phyloP scores from a whole-genome alignment of 2,329 filamentous ascomycete species.

The Penicillium sp. region DNA sequence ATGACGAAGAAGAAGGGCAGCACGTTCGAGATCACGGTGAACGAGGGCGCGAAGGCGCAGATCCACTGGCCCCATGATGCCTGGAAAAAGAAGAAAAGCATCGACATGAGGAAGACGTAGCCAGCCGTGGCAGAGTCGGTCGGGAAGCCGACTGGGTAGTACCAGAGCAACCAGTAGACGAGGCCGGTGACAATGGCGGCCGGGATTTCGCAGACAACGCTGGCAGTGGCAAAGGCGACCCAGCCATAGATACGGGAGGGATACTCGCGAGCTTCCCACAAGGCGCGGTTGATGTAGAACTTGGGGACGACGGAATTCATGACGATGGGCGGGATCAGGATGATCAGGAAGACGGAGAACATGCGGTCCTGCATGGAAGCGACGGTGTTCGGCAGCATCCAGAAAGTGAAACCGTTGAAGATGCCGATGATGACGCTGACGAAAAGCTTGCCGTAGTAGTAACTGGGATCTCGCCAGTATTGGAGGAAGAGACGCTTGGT shows the following conservation, averaged over 20 bases:
- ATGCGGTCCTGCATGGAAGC: constrained; percentile 75
- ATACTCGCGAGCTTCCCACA: constrained; percentile 74
- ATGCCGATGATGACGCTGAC: constrained; percentile 70
- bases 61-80: constrained; percentile 82
- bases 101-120: constrained; percentile 76
- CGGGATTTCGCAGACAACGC: constrained; percentile 72
- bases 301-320: constrained; percentile 76
- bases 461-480: constrained; percentile 75
- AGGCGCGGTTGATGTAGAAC: constrained; percentile 70
- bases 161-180: constrained; percentile 75
- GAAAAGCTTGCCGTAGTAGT: constrained; percentile 77
- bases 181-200: constrained; percentile 64
- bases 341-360: constrained; percentile 70
- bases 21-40: constrained; percentile 75
- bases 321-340: constrained; percentile 68
- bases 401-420: constrained; percentile 81
- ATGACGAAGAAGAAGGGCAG: constrained; percentile 82
- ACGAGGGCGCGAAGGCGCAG: constrained; percentile 75
- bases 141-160: constrained; percentile 72
- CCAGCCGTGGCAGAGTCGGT: constrained; percentile 66
- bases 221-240: constrained; percentile 73
- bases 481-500: constrained; percentile 71
- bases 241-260: constrained; percentile 76
- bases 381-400: constrained; percentile 64
- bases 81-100: constrained; percentile 77